Conservation (phyloP, 805 yeast genomes). For the Zygoascus ofunaensis region DNA sequence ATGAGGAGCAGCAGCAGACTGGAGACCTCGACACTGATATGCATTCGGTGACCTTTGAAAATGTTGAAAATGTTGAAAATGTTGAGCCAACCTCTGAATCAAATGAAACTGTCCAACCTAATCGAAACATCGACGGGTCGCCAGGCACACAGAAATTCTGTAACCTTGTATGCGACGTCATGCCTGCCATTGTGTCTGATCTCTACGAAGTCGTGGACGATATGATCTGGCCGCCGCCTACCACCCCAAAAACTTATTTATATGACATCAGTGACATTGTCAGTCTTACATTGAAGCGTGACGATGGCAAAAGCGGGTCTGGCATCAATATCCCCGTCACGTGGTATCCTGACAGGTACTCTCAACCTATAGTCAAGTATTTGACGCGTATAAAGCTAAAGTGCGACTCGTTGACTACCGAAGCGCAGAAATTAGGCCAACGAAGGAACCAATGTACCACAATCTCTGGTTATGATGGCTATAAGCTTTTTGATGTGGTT, state of each 20-base stretch:
- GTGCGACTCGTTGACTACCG: conserved; percentile 8
- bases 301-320: conserved; percentile 19
- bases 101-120: neutral
- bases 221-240: conserved; percentile 16
- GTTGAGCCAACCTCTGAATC: no score
- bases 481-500: conserved; percentile 12
- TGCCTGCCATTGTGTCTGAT: conserved; percentile 11
- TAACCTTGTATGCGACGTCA: conserved; percentile 15
- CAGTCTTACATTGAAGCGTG: conserved; percentile 17
- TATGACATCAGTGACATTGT: conserved; percentile 17
- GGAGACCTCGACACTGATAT: conserved; percentile 1
- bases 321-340: conserved; percentile 14
- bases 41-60: no score
- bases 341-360: conserved; percentile 20
- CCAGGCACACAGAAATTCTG: conserved; percentile 11
- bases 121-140: no score
- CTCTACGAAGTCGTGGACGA: conserved; percentile 18
- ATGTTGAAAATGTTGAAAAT: no score
- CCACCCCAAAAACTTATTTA: conserved; percentile 12
- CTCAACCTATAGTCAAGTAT: conserved; percentile 6
- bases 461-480: conserved; percentile 15
- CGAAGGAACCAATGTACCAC: conserved; percentile 11
- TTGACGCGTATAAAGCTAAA: conserved; percentile 7
- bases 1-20: conserved; percentile 2
- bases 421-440: conserved; percentile 7